A percentile compares a stretch with the other conserved stretches of the same genome.
Evolutionary conservation across 495 filamentous ascomycete genomes (phyloP).

Genomic region (Annulohypoxylon moriforme): DNA sequence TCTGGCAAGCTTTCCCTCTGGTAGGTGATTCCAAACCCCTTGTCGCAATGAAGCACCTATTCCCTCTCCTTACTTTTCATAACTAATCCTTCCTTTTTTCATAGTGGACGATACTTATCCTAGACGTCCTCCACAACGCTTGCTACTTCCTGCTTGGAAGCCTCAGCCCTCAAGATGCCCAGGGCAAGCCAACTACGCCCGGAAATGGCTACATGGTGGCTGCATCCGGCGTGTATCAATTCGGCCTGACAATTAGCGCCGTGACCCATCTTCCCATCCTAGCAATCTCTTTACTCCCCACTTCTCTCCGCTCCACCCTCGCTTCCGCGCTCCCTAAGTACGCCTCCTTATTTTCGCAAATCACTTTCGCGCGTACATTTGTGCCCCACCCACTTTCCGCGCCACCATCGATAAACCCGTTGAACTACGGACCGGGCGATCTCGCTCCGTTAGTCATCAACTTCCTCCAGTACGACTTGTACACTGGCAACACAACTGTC

Average conservation of each 20-base stretch:
- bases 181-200: constrained; percentile 38
- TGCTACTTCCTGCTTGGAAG: constrained; percentile 42
- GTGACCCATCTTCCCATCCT: constrained; percentile 56
- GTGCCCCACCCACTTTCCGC: constrained; percentile 41
- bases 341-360: constrained; percentile 54
- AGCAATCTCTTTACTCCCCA: constrained; percentile 59
- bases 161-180: constrained; percentile 40
- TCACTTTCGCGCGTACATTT: constrained; percentile 53
- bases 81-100: background rate
- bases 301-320: constrained; percentile 40
- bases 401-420: constrained; percentile 39
- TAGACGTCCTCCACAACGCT: constrained; percentile 48
- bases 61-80: no score
- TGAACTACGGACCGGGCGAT: constrained; percentile 50
- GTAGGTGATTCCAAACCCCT: constrained; percentile 14
- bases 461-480: constrained; percentile 70
- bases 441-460: constrained; percentile 63
- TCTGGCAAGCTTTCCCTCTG: constrained; percentile 71
- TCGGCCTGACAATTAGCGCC: constrained; percentile 61
- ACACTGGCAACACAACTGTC: constrained; percentile 62
- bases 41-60: background rate
- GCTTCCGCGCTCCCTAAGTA: constrained; percentile 56
- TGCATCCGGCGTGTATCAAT: constrained; percentile 66
- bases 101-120: constrained; percentile 53
- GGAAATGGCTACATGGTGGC: constrained; percentile 50